Conservation (phyloP, 352 stramenopile genomes). For the Peronospora tabacina region DNA sequence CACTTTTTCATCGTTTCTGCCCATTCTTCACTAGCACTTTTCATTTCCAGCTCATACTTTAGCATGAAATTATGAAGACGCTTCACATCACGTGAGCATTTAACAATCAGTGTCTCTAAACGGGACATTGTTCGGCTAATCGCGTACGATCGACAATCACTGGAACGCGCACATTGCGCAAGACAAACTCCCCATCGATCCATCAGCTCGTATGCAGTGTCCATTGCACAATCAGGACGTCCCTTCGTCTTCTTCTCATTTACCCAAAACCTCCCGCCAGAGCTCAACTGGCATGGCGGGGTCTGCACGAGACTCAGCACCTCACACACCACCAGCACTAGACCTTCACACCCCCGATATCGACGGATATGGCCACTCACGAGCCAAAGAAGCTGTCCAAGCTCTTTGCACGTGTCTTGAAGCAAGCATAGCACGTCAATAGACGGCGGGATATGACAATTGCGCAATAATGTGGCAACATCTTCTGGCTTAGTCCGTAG, state of each 20-base stretch:
- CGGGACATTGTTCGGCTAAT: conserved; percentile 7
- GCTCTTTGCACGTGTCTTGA: conserved; percentile 1
- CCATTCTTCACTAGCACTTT: conserved; percentile 8
- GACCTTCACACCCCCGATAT: conserved; percentile 3
- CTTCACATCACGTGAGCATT: conserved; percentile 2
- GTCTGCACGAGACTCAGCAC: conserved; percentile 22
- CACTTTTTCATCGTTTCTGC: conserved; percentile 1
- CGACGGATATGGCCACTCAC: conserved; percentile 3
- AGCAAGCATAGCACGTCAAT: conserved; percentile 1
- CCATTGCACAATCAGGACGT: neutral
- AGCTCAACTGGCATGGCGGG: neutral
- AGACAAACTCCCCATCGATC: conserved; percentile 13
- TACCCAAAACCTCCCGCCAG: neutral
- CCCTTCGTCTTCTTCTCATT: conserved; percentile 3
- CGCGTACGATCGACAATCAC: neutral
- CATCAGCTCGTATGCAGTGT: conserved; percentile 9
- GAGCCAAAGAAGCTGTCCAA: conserved; percentile 11
- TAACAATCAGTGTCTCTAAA: conserved; percentile 2
- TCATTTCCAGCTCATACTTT: neutral
- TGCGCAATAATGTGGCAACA: conserved; percentile 5
- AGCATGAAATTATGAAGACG: neutral
- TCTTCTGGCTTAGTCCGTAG: conserved; percentile 4
- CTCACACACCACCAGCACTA: conserved; percentile 19
- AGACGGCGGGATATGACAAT: conserved; percentile 1
- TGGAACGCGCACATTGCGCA: neutral